Evolutionary conservation across 768 basidiomycete species (phyloP).

Genomic region (Cyathus striatus): DNA sequence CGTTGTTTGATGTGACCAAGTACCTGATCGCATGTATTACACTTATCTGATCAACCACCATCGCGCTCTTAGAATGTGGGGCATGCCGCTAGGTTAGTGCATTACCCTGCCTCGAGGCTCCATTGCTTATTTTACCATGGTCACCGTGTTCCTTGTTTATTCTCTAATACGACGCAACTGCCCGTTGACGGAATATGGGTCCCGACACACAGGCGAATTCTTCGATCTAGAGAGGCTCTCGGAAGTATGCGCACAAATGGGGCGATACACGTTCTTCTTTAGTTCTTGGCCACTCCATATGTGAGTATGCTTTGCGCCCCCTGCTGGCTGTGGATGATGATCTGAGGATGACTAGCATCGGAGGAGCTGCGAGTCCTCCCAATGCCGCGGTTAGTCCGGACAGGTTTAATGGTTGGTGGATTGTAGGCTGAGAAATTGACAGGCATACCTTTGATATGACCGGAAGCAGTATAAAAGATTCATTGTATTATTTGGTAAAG

Average conservation of each 20-base stretch:
- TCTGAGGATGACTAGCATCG: slow-evolving; percentile 31
- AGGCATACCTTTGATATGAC: slow-evolving; percentile 26
- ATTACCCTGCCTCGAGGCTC: neutral
- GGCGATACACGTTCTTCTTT: slow-evolving; percentile 72
- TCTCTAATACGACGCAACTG: too few relatives aligned
- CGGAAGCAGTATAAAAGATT: too few relatives aligned
- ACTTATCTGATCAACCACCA: too few relatives aligned
- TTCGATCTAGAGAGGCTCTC: slow-evolving; percentile 67
- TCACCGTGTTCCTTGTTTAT: neutral
- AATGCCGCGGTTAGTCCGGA: slow-evolving; percentile 60
- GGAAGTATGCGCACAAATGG: slow-evolving; percentile 47
- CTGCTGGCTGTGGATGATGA: slow-evolving; percentile 1
- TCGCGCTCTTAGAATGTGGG: slow-evolving; percentile 52
- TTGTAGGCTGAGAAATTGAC: neutral
- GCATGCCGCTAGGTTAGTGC: slow-evolving; percentile 67
- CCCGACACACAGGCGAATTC: slow-evolving; percentile 55
- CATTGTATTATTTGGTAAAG: too few relatives aligned
- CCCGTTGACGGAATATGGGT: too few relatives aligned
- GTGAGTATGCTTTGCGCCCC: slow-evolving; percentile 30
- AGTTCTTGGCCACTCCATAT: slow-evolving; percentile 72
- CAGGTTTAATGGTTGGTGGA: too few relatives aligned
- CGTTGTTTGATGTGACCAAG: too few relatives aligned
- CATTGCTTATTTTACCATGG: neutral
- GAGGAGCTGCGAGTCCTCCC: slow-evolving; percentile 65
- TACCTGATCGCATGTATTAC: too few relatives aligned